A percentile compares a stretch with the other conserved stretches of the same genome.
phyloP scores from a whole-genome alignment of 2,329 filamentous ascomycete genomes.

The Colletotrichum tofieldiae region DNA sequence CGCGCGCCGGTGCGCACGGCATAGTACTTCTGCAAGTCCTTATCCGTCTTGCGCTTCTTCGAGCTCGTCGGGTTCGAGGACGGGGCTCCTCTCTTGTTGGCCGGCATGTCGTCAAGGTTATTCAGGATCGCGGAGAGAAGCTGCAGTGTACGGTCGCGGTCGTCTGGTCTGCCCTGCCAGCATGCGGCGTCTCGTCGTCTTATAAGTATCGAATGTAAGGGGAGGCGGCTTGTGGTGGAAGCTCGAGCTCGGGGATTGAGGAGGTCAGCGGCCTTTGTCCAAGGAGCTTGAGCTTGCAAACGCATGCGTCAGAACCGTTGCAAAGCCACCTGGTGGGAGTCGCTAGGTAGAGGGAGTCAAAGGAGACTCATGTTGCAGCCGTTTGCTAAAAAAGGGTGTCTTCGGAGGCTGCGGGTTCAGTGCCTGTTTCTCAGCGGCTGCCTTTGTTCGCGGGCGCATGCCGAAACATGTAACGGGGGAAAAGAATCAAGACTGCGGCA shows the following conservation, averaged over 20 bases:
- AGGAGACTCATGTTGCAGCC: slow-evolving; percentile 27
- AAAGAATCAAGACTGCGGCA: slow-evolving; percentile 29
- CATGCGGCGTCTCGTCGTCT: slow-evolving; percentile 19
- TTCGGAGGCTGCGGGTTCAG: slow-evolving; percentile 10
- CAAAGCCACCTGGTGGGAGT: slow-evolving; percentile 30
- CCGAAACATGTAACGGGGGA: slow-evolving; percentile 29
- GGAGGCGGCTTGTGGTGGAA: not conserved
- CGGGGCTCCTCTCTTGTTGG: slow-evolving; percentile 35
- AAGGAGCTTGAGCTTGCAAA: slow-evolving; percentile 31
- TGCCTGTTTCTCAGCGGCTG: slow-evolving; percentile 23
- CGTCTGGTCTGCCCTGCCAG: slow-evolving; percentile 21
- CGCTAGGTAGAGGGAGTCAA: slow-evolving; percentile 39
- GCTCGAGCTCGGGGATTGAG: slow-evolving; percentile 2
- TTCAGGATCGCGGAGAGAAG: slow-evolving; percentile 14
- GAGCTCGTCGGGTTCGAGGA: slow-evolving; percentile 35
- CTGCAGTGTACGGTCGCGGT: slow-evolving; percentile 3
- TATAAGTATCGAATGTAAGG: not conserved
- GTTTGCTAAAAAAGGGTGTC: slow-evolving; percentile 6
- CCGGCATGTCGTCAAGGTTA: slow-evolving; percentile 35
- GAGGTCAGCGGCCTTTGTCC: slow-evolving; percentile 29
- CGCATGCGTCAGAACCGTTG: slow-evolving; percentile 36
- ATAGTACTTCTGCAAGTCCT: slow-evolving; percentile 71
- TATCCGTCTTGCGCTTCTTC: slow-evolving; percentile 66
- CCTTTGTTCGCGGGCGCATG: slow-evolving; percentile 37
- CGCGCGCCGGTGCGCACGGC: slow-evolving; percentile 71